Conservation (phyloP, 345 rosid species). For the Melastoma malabathricum region DNA sequence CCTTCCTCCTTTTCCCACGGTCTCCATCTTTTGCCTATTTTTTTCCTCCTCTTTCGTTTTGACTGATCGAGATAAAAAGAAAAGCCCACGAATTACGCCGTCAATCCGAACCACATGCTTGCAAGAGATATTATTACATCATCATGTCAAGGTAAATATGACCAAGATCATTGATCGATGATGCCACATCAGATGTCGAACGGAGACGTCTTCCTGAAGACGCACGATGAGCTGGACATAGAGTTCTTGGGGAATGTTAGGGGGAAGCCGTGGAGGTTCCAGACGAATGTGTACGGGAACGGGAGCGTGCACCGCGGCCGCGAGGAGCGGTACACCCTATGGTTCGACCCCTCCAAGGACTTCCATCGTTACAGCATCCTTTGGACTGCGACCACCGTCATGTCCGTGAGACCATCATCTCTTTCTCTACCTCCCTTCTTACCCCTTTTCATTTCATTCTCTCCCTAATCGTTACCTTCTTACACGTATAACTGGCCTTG, state of each 20-base stretch:
- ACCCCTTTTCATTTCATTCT: too few relatives aligned
- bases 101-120: too few relatives aligned
- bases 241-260: constrained; percentile 77
- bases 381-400: constrained; percentile 56
- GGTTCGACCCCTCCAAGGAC: constrained; percentile 89
- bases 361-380: constrained; percentile 83
- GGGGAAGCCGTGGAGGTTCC: constrained; percentile 93
- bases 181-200: constrained; percentile 52
- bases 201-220: constrained; percentile 70
- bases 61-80: too few relatives aligned
- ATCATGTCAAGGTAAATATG: too few relatives aligned
- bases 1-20: too few relatives aligned
- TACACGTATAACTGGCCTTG: too few relatives aligned
- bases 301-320: constrained; percentile 81
- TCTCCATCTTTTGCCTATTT: too few relatives aligned
- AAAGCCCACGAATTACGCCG: too few relatives aligned
- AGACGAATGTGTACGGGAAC: constrained; percentile 84
- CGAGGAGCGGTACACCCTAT: constrained; percentile 82
- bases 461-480: too few relatives aligned
- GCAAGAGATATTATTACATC: too few relatives aligned
- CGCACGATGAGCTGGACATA: constrained; percentile 86
- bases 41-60: too few relatives aligned
- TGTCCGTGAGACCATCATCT: constrained; percentile 13
- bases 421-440: not conserved
- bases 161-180: not conserved